Conservation (phyloP, 768 basidiomycete species). For the Kwoniella dendrophila region DNA sequence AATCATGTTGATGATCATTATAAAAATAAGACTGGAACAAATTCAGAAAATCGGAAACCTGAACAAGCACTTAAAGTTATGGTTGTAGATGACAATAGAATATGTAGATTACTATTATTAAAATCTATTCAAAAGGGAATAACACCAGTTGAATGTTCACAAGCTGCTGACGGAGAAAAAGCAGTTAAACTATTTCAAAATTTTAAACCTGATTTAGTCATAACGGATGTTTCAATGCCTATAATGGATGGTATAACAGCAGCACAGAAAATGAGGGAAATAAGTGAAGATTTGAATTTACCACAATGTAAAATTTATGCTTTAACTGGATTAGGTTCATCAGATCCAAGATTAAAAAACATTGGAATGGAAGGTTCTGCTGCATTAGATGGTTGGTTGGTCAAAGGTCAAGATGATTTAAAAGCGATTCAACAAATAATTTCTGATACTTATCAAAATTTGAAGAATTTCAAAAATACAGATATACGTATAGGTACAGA, state of each 20-base stretch:
- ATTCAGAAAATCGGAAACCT: background rate
- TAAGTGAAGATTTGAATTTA: constrained; percentile 9
- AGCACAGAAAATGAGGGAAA: constrained; percentile 34
- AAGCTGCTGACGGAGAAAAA: constrained; percentile 37
- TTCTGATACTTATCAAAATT: constrained; percentile 1
- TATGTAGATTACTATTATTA: constrained; percentile 36
- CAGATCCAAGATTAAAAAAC: constrained; percentile 37
- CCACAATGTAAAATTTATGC: constrained; percentile 34
- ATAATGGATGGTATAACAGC: constrained; percentile 45
- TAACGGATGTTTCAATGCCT: constrained; percentile 51
- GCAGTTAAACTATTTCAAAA: constrained; percentile 32
- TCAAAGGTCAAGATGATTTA: constrained; percentile 43
- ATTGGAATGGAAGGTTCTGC: constrained; percentile 38
- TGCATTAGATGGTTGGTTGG: constrained; percentile 45
- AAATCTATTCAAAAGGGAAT: constrained; percentile 22
- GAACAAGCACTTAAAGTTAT: constrained; percentile 25
- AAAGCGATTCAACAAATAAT: constrained; percentile 28
- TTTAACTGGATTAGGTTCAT: constrained; percentile 44
- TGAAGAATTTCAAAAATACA: background rate
- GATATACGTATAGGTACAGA: too few relatives aligned
- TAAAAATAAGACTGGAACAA: background rate
- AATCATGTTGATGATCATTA: too few relatives aligned
- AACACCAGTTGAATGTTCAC: constrained; percentile 9
- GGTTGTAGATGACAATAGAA: constrained; percentile 42
- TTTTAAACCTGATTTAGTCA: constrained; percentile 35